Evolutionary conservation across 371 early-diverging fungal genomes (phyloP), one percentile per base, ranked within the genome.

Genomic region (Mortierella sp.): DNA sequence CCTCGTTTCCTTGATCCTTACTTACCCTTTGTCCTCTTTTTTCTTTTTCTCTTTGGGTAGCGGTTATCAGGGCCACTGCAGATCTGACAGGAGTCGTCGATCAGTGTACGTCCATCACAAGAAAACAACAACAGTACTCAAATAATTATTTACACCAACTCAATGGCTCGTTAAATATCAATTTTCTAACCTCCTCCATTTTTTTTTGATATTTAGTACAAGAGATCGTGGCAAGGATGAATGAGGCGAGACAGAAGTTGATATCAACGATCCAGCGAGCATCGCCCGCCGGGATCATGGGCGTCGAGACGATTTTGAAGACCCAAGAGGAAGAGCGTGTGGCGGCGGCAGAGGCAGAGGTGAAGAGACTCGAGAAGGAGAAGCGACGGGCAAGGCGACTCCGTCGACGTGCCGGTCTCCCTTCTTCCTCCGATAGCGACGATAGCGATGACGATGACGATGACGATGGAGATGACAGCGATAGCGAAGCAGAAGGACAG

Each of bases 191-290:
- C 35, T 4, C 58, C 44, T 29, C 18, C 38, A 7, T 2, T 18
- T 35, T 32, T 5, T 75, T 38, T 18, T 5, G n/a, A 16, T n/a
- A 18, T 65, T 1, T 74, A 84, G 84, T 84, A 4, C 84, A 84
- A 70, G 80, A 77, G 11, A 70, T 84, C 32, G 63, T 77, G 12
- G 6, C 74, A 46, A 63, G 78, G 51, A 84, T 84, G 84, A 80
- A 44, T 63, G 63, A 32, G 49, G 48, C 44, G n/a, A 77, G 84
- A 6, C 75, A 38, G 41, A 80, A 80, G 41, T 73, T 84, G 14
- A 48, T 84, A 29, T 55, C 74, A 4, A 54, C 41, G 14, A 71
- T 84, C 49, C 80, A 84, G 41, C 27, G 75, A 58, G 80, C 84
- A 14, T 77, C 84, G 1, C 80, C 80, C 32, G 75, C 78, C 1